Percentiles rank a stretch among this genome's conserved stretches.
These are phyloP conservation scores for Metschnikowia matae DNA, from an alignment of 805 yeast species.

Conservation along the genomic window DNA sequence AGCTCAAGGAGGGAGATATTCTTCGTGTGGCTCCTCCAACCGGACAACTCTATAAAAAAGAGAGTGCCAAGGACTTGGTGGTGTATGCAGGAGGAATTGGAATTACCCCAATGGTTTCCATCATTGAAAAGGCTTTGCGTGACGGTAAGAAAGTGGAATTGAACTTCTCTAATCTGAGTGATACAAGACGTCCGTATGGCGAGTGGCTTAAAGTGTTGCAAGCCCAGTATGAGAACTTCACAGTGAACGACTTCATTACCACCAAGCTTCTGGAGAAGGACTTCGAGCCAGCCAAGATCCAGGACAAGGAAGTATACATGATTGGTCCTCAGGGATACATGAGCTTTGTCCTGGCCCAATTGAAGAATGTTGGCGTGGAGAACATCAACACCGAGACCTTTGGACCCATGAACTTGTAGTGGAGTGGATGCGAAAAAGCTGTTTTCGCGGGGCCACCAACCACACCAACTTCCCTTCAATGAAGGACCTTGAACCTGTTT, in stretches of 20 bases:
- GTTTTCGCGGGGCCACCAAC: neutral
- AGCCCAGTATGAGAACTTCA: slow-evolving; percentile 14
- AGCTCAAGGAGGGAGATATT: slow-evolving; percentile 44
- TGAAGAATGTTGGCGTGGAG: slow-evolving; percentile 17
- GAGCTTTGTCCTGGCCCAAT: slow-evolving; percentile 23
- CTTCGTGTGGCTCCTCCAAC: slow-evolving; percentile 55
- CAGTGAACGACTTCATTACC: slow-evolving; percentile 20
- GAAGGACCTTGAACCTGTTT: no score
- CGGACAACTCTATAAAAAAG: slow-evolving; percentile 45
- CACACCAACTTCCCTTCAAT: no score
- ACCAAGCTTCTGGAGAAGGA: slow-evolving; percentile 18
- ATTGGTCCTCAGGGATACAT: slow-evolving; percentile 35
- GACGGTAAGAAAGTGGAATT: slow-evolving; percentile 31
- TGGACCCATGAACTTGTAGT: slow-evolving; percentile 26
- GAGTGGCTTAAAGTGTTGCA: slow-evolving; percentile 16
- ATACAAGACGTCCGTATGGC: slow-evolving; percentile 22
- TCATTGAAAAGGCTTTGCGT: slow-evolving; percentile 38
- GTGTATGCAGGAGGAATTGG: slow-evolving; percentile 64
- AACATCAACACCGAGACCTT: slow-evolving; percentile 26
- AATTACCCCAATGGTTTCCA: slow-evolving; percentile 58
- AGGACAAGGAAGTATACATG: slow-evolving; percentile 25
- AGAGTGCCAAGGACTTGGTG: slow-evolving; percentile 29
- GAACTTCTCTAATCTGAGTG: slow-evolving; percentile 29
- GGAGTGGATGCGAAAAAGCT: neutral
- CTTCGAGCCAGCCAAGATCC: slow-evolving; percentile 18